These are phyloP conservation scores for Pyricularia sp. DNA, from an alignment of 2,329 filamentous ascomycete genomes.

Conservation along the genomic window DNA sequence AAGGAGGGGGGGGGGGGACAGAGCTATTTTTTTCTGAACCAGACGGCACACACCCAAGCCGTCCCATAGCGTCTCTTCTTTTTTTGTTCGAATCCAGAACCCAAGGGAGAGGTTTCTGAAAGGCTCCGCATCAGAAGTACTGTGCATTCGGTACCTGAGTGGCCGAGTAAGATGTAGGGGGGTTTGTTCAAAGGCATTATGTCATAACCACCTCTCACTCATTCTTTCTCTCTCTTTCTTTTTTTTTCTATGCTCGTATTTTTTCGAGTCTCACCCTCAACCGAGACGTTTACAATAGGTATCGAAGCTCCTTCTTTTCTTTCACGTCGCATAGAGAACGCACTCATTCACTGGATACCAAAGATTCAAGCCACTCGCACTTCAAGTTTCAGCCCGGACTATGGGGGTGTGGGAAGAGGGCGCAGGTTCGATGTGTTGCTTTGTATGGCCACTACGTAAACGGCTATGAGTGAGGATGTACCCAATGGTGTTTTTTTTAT, in stretches of 20 bases:
- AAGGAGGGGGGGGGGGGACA: background rate
- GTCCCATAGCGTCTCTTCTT: background rate
- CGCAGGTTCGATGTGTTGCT: background rate
- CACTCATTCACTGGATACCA: background rate
- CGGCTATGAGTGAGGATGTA: background rate
- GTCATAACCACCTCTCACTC: background rate
- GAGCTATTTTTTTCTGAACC: background rate
- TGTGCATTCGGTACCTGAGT: background rate
- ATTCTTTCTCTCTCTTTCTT: too few species aligned
- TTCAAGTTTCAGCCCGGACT: background rate
- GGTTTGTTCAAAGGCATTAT: background rate
- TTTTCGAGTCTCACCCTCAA: background rate
- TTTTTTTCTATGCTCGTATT: background rate
- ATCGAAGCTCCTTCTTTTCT: background rate
- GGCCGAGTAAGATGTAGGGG: background rate
- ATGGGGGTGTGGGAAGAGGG: background rate
- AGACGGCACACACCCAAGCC: background rate
- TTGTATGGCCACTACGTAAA: background rate
- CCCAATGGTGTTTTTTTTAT: background rate
- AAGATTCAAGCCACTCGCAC: background rate
- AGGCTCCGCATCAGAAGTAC: background rate
- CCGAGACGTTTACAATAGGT: background rate
- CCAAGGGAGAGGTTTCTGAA: background rate
- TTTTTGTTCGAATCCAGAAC: background rate
- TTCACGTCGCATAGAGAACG: background rate